These are phyloP conservation scores for Ehretia macrophylla DNA, from an alignment of 257 asterid species.

Conservation along the genomic window DNA sequence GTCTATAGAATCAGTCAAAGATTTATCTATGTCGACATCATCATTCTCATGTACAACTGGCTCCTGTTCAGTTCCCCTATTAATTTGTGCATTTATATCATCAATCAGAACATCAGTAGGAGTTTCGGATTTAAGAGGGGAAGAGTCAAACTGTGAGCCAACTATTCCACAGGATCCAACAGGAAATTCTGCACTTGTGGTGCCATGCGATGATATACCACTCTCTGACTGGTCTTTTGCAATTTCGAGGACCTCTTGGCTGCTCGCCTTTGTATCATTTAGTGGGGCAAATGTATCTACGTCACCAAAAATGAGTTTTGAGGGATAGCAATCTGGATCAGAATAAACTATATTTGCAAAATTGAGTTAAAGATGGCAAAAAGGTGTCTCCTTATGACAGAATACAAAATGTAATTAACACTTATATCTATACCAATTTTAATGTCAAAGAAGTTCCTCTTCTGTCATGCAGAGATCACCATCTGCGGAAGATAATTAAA, in stretches of 20 bases:
- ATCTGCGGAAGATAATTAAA: too few species aligned
- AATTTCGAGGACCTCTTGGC: conserved; percentile 21
- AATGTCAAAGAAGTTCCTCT: too few species aligned
- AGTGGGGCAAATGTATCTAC: conserved; percentile 33
- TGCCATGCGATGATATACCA: conserved; percentile 8
- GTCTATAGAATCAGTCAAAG: too few species aligned
- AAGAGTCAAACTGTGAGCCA: conserved; percentile 15
- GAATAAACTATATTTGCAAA: neutral
- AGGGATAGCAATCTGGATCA: conserved; percentile 4
- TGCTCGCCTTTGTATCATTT: conserved; percentile 19
- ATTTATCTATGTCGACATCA: conserved; percentile 33
- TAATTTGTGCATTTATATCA: conserved; percentile 13
- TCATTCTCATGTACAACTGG: neutral
- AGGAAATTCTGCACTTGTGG: conserved; percentile 21
- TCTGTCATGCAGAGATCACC: too few species aligned
- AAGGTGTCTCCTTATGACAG: neutral
- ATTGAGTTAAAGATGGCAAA: neutral
- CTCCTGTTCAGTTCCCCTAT: conserved; percentile 27
- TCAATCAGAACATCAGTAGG: conserved; percentile 2
- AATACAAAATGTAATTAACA: too few species aligned
- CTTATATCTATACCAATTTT: too few species aligned
- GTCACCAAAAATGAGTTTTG: conserved; percentile 8
- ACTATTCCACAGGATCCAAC: conserved; percentile 10
- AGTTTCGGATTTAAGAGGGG: conserved; percentile 16
- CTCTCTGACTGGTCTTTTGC: conserved; percentile 23